A percentile compares a stretch with the other conserved stretches of the same genome.
Evolutionary conservation across 352 stramenopile species (phyloP).

Genomic region (Phytophthora boehmeriae): DNA sequence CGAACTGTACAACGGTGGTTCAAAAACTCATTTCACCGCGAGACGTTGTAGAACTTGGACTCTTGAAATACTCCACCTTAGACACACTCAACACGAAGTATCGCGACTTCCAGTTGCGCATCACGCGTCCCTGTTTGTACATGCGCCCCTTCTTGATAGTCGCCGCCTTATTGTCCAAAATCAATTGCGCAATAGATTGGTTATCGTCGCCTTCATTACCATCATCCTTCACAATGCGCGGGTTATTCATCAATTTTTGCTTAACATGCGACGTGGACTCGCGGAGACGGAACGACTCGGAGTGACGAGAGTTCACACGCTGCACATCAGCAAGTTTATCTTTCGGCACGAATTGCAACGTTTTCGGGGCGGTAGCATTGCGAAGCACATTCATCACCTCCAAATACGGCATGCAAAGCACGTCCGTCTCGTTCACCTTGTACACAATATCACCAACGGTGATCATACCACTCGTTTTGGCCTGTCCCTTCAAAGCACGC

Average conservation of each 20-base stretch:
- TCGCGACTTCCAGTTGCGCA: slow-evolving; percentile 87
- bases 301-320: slow-evolving; percentile 82
- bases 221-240: slow-evolving; percentile 76
- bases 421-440: slow-evolving; percentile 85
- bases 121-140: slow-evolving; percentile 87
- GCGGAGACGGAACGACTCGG: slow-evolving; percentile 71
- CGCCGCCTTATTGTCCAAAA: slow-evolving; percentile 83
- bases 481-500: slow-evolving; percentile 81
- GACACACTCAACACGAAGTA: slow-evolving; percentile 89
- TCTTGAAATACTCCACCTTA: slow-evolving; percentile 89
- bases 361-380: slow-evolving; percentile 70
- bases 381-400: slow-evolving; percentile 87
- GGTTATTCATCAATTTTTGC: slow-evolving; percentile 74
- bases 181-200: slow-evolving; percentile 84
- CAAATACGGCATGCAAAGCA: slow-evolving; percentile 84
- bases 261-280: slow-evolving; percentile 67
- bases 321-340: slow-evolving; percentile 86
- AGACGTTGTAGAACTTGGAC: slow-evolving; percentile 73
- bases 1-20: slow-evolving; percentile 80
- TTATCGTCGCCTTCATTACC: slow-evolving; percentile 73
- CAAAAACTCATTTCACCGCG: slow-evolving; percentile 85
- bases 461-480: slow-evolving; percentile 85
- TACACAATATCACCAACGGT: slow-evolving; percentile 86
- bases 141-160: slow-evolving; percentile 90
- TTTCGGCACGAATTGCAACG: slow-evolving; percentile 85